Percentiles rank a stretch among this genome's conserved stretches.
These are phyloP conservation scores for Pseudogymnoascus sp. DNA, from an alignment of 2,329 filamentous ascomycete species.

Conservation along the genomic window DNA sequence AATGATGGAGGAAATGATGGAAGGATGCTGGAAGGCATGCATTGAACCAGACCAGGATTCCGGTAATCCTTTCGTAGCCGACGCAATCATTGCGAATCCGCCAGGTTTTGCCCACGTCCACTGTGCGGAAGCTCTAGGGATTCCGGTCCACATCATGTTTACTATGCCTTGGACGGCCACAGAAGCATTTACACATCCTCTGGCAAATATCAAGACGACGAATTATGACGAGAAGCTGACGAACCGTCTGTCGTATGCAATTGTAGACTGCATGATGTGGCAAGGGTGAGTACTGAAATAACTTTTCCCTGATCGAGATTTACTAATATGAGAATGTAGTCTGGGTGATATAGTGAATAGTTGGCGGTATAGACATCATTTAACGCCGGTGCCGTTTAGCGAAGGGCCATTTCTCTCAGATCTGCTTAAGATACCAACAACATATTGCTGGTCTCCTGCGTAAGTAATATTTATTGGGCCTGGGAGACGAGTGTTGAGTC, in stretches of 20 bases:
- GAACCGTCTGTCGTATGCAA: conserved; percentile 36
- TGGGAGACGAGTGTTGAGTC: not conserved
- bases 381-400: conserved; percentile 31
- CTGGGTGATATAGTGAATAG: conserved; percentile 64
- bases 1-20: conserved; percentile 64
- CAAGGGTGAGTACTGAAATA: conserved; percentile 29
- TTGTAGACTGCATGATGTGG: conserved; percentile 42
- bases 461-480: not conserved
- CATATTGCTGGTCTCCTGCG: conserved; percentile 13
- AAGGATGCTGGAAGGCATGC: conserved; percentile 77
- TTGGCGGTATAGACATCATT: conserved; percentile 18
- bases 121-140: conserved; percentile 48
- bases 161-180: conserved; percentile 48
- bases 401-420: conserved; percentile 31
- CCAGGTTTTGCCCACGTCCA: conserved; percentile 39
- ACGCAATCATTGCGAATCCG: conserved; percentile 23
- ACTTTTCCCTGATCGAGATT: not conserved
- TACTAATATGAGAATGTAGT: not conserved
- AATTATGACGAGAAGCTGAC: conserved; percentile 27
- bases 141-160: conserved; percentile 59
- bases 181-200: conserved; percentile 37
- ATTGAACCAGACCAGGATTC: conserved; percentile 43
- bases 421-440: conserved; percentile 25
- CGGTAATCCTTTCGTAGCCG: conserved; percentile 21
- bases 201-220: conserved; percentile 35